phyloP scores from a whole-genome alignment of 306 rosid genomes.

The Psophocarpus tetragonolobus region DNA sequence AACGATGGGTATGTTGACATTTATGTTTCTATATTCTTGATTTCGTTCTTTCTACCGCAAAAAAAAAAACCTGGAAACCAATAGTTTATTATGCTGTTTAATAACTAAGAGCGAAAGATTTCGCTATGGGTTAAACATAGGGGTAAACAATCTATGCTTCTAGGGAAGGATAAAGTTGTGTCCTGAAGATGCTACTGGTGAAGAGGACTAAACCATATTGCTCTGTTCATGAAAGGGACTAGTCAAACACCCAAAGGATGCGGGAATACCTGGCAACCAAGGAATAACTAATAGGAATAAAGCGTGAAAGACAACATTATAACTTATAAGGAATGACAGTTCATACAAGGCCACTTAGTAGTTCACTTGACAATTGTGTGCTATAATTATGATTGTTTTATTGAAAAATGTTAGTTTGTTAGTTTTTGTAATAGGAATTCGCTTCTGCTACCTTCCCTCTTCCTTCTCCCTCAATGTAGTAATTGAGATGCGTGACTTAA shows the following conservation, averaged over 20 bases:
- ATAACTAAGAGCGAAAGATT: neutral
- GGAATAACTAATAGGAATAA: neutral
- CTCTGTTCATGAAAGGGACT: neutral
- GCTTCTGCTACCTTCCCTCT: no score
- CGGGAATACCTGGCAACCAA: neutral
- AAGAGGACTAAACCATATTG: neutral
- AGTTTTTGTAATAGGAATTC: no score
- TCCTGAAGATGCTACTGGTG: neutral
- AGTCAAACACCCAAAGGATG: neutral
- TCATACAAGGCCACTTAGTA: neutral
- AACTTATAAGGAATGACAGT: neutral
- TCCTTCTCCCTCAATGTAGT: no score
- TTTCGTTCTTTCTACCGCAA: neutral
- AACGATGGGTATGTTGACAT: conserved; percentile 8
- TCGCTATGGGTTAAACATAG: neutral
- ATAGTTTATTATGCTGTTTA: neutral
- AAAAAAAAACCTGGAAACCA: neutral
- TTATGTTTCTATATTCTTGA: neutral
- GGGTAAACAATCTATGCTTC: neutral
- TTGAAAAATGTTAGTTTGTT: no score
- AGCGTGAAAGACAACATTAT: neutral
- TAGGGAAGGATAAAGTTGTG: neutral
- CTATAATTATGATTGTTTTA: neutral
- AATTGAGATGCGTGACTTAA: no score
- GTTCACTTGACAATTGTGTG: neutral